Base-by-base conservation (phyloP, 202 grass and related monocot genomes). In the Brachypodium distachyon region DNA sequence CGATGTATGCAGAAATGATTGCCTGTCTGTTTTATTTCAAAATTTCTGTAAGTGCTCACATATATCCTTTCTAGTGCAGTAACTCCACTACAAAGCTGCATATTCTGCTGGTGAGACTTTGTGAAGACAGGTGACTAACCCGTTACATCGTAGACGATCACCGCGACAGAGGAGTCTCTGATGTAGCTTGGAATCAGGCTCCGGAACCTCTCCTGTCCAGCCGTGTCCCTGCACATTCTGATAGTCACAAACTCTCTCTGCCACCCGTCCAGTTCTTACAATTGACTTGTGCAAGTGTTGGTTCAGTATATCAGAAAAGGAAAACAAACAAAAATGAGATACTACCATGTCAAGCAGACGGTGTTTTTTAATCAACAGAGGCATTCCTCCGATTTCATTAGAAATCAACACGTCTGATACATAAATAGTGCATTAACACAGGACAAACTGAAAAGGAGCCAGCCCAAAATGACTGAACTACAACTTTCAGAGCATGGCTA, bases 201-300 rank as follows among this genome's bases (percentile, higher is more conserved):
- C 74, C 91, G 85, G 77, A 98, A 92, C 75, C 96, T 90, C 47
- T 98, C 96, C 79, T 98, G 89, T n/a, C 96, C 91, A 67, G 91
- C 91, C 26, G 91, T 95, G 64, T 95, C 95, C 91, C 89, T 95
- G 70, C 61, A 61, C 51, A 85, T 72, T 56, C 32, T 26, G 14
- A 82, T 12, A 37, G 25, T 42, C 41, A 81, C 9, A 33, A 55
- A 57, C n/a, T 13, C 19, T 62, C 1, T 13, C 11, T 25, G 39
- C 26, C 55, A 71, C 17, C 9, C 8, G 2, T 8, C 13, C 3
- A 8, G 10, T 52, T 49, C n/a, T n/a, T n/a, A n/a, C 3, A 76
- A 59, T 31, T 37, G 8, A 28, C 10, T 21, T 21, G 67, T 6
- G n/a, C 55, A 13, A 21, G 12, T 36, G 19, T 58, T 21, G 12